Evolutionary conservation across 2,329 filamentous ascomycete genomes (phyloP), one percentile per base, ranked within the genome.

Genomic region (Madurella fahalii): DNA sequence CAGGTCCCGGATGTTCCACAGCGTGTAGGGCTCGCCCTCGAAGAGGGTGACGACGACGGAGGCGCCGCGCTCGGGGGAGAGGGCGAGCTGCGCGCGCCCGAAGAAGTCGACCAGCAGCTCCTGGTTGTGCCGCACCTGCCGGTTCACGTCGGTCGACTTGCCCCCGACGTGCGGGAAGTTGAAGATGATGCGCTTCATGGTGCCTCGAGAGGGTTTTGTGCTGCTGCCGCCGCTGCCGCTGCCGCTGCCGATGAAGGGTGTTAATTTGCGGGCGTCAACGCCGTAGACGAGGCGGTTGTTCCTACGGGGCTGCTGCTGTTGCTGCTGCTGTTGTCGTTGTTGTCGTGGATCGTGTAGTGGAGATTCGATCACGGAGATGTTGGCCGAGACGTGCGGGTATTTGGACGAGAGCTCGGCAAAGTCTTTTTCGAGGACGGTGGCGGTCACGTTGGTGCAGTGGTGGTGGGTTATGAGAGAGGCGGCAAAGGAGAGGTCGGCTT

Each of bases 131-230:
- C 94, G 85, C 13, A 96, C 91, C 73, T 99, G 94, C 37, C 94
- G 81, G 74, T 96, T 96, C 53, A 96, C 87, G 74, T 97, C 92
- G 63, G 87, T 97, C 61, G 84, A 88, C 65, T 95, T 86, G 44
- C 94, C 94, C 60, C 94, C 94, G 3, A 95, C 88, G 74, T 99
- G 94, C 37, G 94, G 94, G 71, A 99, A 99, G 77, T 96, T 96
- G 82, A 97, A 99, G 61, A 93, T 78, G 58, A 97, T 86, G 53
- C 84, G 81, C 69, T 95, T 85, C 78, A 87, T 92, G 4, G 75
- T 71, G 3, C 64, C 53, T 63, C 65, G 5, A 17, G 56, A 53
- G n/a, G 18, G 15, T n/a, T 41, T 30, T 34, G 51, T 17, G 13
- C 48, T 41, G 40, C 39, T 41, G n/a, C 40, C 32, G 12, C 20